A percentile compares a stretch with the other conserved stretches of the same genome.
These are phyloP conservation scores for Striga hermonthica DNA, from an alignment of 305 asterid species.

Conservation along the genomic window DNA sequence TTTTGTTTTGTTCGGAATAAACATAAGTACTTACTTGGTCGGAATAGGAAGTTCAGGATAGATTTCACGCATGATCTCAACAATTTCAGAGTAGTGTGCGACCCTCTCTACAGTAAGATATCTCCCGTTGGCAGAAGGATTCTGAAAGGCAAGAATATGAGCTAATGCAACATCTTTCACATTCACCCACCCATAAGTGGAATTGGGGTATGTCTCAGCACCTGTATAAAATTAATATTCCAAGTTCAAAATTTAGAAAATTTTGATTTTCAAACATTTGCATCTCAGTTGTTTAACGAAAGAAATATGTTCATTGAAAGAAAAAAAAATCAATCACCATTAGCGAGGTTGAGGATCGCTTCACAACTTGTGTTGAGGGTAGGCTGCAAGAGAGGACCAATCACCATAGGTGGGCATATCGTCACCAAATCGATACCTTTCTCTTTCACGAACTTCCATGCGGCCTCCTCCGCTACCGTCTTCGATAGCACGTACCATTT, in stretches of 20 bases:
- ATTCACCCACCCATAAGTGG: slow-evolving; percentile 51
- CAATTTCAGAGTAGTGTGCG: slow-evolving; percentile 28
- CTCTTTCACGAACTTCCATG: slow-evolving; percentile 42
- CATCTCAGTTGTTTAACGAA: too few species aligned
- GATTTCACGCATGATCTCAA: slow-evolving; percentile 39
- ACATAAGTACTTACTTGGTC: slow-evolving; percentile 38
- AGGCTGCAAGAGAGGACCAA: slow-evolving; percentile 29
- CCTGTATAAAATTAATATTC: slow-evolving; percentile 31
- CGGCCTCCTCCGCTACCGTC: slow-evolving; percentile 47
- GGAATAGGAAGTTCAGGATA: slow-evolving; percentile 45
- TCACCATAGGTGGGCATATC: too few species aligned
- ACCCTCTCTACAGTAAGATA: slow-evolving; percentile 46
- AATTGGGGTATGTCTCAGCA: slow-evolving; percentile 45
- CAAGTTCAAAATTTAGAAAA: too few species aligned
- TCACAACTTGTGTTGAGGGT: slow-evolving; percentile 40
- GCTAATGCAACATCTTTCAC: slow-evolving; percentile 56
- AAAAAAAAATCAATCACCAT: slow-evolving; percentile 32
- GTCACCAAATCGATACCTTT: slow-evolving; percentile 15
- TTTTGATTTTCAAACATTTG: too few species aligned
- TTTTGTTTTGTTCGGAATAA: too few species aligned
- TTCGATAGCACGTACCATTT: neutral
- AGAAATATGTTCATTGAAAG: too few species aligned
- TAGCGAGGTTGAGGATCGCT: slow-evolving; percentile 30
- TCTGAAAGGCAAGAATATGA: slow-evolving; percentile 50
- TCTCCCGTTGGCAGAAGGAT: slow-evolving; percentile 51